phyloP scores from a whole-genome alignment of 176 grass and related monocot species.

The Elymus sibiricus region DNA sequence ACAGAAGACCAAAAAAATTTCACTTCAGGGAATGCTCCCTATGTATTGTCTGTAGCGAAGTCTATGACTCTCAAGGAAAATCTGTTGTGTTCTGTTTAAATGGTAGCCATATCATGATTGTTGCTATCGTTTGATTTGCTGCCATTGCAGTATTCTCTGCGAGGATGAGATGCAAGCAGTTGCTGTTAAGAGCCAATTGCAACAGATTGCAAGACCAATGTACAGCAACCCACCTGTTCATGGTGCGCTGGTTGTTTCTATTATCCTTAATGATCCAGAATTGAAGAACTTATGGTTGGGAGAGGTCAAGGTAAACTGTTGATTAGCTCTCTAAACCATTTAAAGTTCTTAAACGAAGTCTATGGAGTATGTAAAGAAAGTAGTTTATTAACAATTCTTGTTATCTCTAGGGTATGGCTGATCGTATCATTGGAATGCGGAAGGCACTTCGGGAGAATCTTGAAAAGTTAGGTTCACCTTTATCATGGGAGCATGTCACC shows the following conservation, averaged over 20 bases:
- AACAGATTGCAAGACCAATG: conserved; percentile 95
- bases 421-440: conserved; percentile 94
- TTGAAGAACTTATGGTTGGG: conserved; percentile 84
- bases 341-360: neutral
- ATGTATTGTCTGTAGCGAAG: neutral
- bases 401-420: conserved; percentile 76
- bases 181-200: conserved; percentile 92
- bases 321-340: neutral
- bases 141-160: conserved; percentile 71
- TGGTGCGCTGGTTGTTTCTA: conserved; percentile 84
- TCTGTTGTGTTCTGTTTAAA: neutral
- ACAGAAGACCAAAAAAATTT: neutral
- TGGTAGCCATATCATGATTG: neutral
- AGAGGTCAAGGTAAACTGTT: conserved; percentile 83
- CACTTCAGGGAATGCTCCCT: neutral
- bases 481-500: conserved; percentile 93
- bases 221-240: conserved; percentile 97
- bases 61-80: neutral
- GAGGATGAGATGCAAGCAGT: conserved; percentile 93
- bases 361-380: neutral
- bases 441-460: conserved; percentile 78
- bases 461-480: conserved; percentile 69
- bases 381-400: neutral
- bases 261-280: conserved; percentile 85
- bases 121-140: neutral